A percentile compares a stretch with the other conserved stretches of the same genome.
Evolutionary conservation across 768 basidiomycete species (phyloP).

Genomic region (Pisolithus orientalis): DNA sequence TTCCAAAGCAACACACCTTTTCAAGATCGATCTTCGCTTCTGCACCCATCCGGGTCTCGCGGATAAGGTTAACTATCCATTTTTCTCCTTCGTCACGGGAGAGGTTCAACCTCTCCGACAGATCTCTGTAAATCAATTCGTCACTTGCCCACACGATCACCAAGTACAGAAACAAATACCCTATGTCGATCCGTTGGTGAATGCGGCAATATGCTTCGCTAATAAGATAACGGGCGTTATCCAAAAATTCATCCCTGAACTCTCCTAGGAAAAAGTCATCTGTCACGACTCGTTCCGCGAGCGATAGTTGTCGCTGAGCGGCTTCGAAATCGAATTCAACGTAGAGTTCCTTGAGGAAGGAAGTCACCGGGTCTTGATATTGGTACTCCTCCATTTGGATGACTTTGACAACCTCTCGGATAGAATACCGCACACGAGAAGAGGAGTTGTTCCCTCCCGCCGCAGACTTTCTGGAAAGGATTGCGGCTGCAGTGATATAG

Average conservation of each 20-base stretch:
- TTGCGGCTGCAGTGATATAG: slow-evolving; percentile 89
- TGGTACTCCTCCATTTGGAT: slow-evolving; percentile 95
- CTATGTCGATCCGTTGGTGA: slow-evolving; percentile 87
- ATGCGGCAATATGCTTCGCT: slow-evolving; percentile 98
- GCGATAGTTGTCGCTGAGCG: slow-evolving; percentile 74
- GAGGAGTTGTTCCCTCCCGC: slow-evolving; percentile 43
- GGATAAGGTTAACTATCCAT: slow-evolving; percentile 98
- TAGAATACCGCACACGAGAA: slow-evolving; percentile 77
- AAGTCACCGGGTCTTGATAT: slow-evolving; percentile 89
- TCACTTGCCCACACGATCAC: background rate
- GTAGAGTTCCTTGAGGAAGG: slow-evolving; percentile 90
- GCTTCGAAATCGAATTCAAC: slow-evolving; percentile 95
- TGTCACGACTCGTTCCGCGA: slow-evolving; percentile 75
- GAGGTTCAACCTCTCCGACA: slow-evolving; percentile 89
- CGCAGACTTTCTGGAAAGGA: slow-evolving; percentile 80
- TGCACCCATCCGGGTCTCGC: slow-evolving; percentile 93
- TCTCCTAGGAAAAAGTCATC: slow-evolving; percentile 94
- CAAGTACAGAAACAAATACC: slow-evolving; percentile 36
- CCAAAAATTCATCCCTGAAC: slow-evolving; percentile 90
- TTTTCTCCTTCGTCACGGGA: slow-evolving; percentile 96
- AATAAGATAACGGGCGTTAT: slow-evolving; percentile 93
- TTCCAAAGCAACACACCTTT: slow-evolving; percentile 49
- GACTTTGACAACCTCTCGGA: slow-evolving; percentile 88
- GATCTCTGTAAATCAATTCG: slow-evolving; percentile 48
- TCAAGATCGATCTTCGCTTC: slow-evolving; percentile 98